Conservation (phyloP, 106 monocot genomes). For the Dendrobium catenatum region DNA sequence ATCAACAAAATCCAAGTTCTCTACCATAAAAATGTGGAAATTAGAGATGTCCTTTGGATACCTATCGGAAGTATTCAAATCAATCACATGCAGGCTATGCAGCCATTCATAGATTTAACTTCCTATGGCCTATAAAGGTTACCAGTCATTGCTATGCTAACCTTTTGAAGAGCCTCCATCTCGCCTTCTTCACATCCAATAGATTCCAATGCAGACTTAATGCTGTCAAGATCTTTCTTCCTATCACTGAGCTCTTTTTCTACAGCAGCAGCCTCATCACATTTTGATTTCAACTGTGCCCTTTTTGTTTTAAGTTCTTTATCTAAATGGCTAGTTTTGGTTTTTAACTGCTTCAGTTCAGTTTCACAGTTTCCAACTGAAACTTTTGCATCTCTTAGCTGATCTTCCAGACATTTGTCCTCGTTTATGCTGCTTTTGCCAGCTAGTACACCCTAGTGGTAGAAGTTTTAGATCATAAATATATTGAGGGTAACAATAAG, state of each 20-base stretch:
- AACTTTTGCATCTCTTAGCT: constrained; percentile 91
- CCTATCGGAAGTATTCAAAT: not conserved
- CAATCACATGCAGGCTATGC: not conserved
- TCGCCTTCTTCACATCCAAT: constrained; percentile 64
- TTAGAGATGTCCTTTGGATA: not conserved
- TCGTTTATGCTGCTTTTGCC: constrained; percentile 83
- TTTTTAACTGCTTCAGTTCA: constrained; percentile 65
- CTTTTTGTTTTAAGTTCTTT: constrained; percentile 87
- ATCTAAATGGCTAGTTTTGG: constrained; percentile 73
- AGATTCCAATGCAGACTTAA: constrained; percentile 56
- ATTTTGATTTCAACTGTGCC: constrained; percentile 50
- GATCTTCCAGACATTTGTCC: constrained; percentile 97
- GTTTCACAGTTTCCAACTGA: constrained; percentile 71
- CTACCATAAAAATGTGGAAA: not conserved
- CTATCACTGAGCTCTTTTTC: constrained; percentile 69
- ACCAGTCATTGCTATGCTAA: constrained; percentile 9
- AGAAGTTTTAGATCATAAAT: not conserved
- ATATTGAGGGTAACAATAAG: not conserved
- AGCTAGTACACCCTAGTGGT: constrained; percentile 73
- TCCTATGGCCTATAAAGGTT: not conserved
- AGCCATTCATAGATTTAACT: not conserved
- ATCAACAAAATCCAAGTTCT: not conserved
- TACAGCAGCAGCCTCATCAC: constrained; percentile 73
- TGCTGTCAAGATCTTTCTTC: constrained; percentile 55
- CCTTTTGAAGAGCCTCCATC: constrained; percentile 88